Base-by-base conservation (phyloP, 768 basidiomycete species). In the Cystobasidium tubakii region DNA sequence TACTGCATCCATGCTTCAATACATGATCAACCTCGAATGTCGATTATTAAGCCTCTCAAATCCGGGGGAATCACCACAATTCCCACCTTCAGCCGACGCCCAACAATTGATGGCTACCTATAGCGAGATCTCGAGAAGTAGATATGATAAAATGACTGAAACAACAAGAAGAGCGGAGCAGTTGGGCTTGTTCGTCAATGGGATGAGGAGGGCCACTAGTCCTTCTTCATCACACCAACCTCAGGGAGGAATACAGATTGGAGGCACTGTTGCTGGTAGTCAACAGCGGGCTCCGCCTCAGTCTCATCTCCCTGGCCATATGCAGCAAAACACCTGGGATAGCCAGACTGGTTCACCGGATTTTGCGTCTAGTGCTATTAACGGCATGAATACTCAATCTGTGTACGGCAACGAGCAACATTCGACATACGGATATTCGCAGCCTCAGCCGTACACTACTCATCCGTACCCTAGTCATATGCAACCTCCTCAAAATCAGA, bases 1-100 rank as follows among this genome's bases (percentile, higher is more conserved):
- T 69, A 88, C 91, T 86, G 89, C 91, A 81, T 87, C 86, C 77
- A 79, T 92, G 74, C 88, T 93, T 77, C 87, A 88, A 73, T 90
- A 90, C 82, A 89, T 90, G 81, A 82, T 92, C 77, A 87, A 88
- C 77, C 82, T 85, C 75, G 90, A 90, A 82, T 57, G 84, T 83
- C 75, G 84, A 85, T 85, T 80, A 81, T 84, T 82, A 36, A n/a
- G 6, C 23, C 13, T 71, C 2, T 9, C 55, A 36, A 55, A 71
- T 60, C 69, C 69, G 29, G 43, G 65, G 21, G 73, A 75, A 65
- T 67, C 70, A 46, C 69, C 69, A 25, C 39, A 36, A 7, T 79
- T 76, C 60, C 76, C 76, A 33, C 78, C 78, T 15, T 78, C 77
- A 7, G 66, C 71, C 6, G 75, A 77, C 54, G 77, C 78, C 1